Evolutionary conservation across 306 rosid species (phyloP).

Genomic region (Malus fusca): DNA sequence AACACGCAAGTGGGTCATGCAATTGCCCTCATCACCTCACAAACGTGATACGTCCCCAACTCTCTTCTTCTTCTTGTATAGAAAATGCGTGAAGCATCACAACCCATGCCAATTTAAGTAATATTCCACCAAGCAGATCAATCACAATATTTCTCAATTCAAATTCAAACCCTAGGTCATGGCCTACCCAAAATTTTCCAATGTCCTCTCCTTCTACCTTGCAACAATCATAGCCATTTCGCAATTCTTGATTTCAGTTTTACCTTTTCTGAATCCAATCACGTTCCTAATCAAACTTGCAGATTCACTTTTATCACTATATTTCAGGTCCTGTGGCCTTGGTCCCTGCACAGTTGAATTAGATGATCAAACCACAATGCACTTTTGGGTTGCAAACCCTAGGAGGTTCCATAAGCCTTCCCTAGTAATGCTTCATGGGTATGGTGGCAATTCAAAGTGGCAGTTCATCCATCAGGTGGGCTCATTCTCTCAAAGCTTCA

Average conservation of each 20-base stretch:
- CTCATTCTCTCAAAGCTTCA: constrained; percentile 14
- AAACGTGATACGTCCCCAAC: no score
- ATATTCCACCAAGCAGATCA: no score
- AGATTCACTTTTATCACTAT: constrained; percentile 5
- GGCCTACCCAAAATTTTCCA: constrained; percentile 4
- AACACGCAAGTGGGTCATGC: no score
- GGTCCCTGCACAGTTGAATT: constrained; percentile 19
- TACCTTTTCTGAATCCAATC: not conserved
- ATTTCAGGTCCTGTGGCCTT: constrained; percentile 27
- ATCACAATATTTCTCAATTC: no score
- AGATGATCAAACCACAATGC: constrained; percentile 32
- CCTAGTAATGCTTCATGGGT: constrained; percentile 34
- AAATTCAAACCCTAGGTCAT: no score
- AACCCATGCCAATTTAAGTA: no score
- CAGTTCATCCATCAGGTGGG: constrained; percentile 31
- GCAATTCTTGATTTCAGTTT: not conserved
- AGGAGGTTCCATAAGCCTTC: constrained; percentile 7
- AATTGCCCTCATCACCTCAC: no score
- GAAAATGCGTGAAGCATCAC: no score
- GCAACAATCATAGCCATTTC: constrained; percentile 1
- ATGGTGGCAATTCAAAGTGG: constrained; percentile 35
- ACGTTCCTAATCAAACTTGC: not conserved
- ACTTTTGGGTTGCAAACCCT: constrained; percentile 28
- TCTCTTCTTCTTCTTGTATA: no score
- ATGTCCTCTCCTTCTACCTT: constrained; percentile 12